Evolutionary conservation across 164 flowering plant genomes (phyloP).

Genomic region (grape (Vitis vinifera)): ASM3070453v1 NC_081819.1:9920501-9921000

Average conservation of each 20-base stretch:
- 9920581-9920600: constrained; percentile 64
- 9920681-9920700: constrained; percentile 92
- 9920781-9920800: constrained; percentile 78
- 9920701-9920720: constrained; percentile 77
- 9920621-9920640: constrained; percentile 72
- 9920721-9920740: constrained; percentile 80
- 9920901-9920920: constrained; percentile 78
- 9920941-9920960: constrained; percentile 84
- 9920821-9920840: constrained; percentile 71
- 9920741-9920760: constrained; percentile 74
- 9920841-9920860: constrained; percentile 20
- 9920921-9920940: constrained; percentile 66
- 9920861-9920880: constrained; percentile 75
- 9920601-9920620: constrained; percentile 82
- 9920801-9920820: constrained; percentile 83
- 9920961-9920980: constrained; percentile 96
- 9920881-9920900: constrained; percentile 83
- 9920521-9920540: constrained; percentile 74
- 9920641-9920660: constrained; percentile 87
- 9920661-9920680: constrained; percentile 63
- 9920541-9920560: constrained; percentile 73
- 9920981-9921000: constrained; percentile 84
- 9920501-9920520: constrained; percentile 91
- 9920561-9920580: constrained; percentile 81
- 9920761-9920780: constrained; percentile 70